Evolutionary conservation across 768 basidiomycete species (phyloP).

Genomic region (Agrocybe praecox): DNA sequence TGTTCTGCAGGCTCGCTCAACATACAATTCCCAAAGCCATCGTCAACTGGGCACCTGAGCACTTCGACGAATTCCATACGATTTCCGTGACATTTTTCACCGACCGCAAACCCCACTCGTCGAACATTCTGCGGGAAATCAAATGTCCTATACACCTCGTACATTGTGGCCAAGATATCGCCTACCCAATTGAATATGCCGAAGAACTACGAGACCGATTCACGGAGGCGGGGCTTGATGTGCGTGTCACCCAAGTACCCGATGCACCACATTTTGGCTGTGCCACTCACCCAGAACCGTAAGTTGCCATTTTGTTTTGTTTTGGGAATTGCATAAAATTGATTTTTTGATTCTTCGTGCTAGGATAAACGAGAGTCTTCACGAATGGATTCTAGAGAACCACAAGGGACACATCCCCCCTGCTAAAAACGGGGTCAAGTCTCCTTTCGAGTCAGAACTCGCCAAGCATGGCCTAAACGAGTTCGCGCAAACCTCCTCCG

Average conservation of each 20-base stretch:
- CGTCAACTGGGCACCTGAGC: constrained; percentile 25
- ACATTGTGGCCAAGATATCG: constrained; percentile 36
- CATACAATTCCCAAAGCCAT: constrained; percentile 22
- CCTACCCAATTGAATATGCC: constrained; percentile 29
- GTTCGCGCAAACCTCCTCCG: constrained; percentile 14
- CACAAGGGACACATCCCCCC: constrained; percentile 22
- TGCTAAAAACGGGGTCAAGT: constrained; percentile 21
- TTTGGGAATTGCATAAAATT: too few relatives aligned
- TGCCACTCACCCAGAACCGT: constrained; percentile 34
- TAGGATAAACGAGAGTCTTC: constrained; percentile 31
- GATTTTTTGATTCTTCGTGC: not conserved
- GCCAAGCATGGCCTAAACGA: constrained; percentile 22
- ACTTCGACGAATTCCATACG: constrained; percentile 31
- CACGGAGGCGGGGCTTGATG: constrained; percentile 27
- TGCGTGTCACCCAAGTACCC: constrained; percentile 23
- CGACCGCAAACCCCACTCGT: constrained; percentile 24
- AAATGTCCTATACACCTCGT: constrained; percentile 32
- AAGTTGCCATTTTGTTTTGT: too few relatives aligned
- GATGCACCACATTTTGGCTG: constrained; percentile 39
- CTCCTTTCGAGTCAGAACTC: constrained; percentile 31
- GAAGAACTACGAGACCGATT: constrained; percentile 27
- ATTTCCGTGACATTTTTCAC: constrained; percentile 34
- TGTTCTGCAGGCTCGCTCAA: constrained; percentile 20
- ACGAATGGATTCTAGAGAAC: constrained; percentile 30
- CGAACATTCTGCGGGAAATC: constrained; percentile 23